Base-by-base conservation (phyloP, 2,329 filamentous ascomycete genomes). In the Teratosphaeria gauchensis region DNA sequence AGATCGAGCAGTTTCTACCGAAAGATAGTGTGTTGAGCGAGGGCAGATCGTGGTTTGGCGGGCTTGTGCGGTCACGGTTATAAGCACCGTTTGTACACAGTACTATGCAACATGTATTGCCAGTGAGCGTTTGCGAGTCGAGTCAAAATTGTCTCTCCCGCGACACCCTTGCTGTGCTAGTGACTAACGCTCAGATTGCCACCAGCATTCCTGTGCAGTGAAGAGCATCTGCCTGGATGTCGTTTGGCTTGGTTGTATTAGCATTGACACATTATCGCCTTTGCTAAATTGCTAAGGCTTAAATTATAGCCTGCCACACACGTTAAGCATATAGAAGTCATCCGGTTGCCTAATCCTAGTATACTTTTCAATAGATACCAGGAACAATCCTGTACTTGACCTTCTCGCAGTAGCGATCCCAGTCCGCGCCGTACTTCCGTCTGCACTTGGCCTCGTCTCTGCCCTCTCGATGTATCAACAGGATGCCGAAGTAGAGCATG, bases 401-500 rank as follows among this genome's bases (percentile, higher is more conserved):
- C 70, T 85, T 82, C 74, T 86, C 84, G 74, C 88, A 91, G 75
- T 96, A 97, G 75, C 84, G 83, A 63, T 91, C 84, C 92, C 92
- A 97, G 71, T 96, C 91, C 65, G 86, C 86, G 30, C 92, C 92
- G 69, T 97, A 97, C 80, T 97, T 97, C 70, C 83, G 83, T 63
- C 82, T 80, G 74, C 92, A 97, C 79, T 96, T 96, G 72, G 90
- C 88, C 66, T 96, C 92, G 66, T 97, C 92, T 56, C 92, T 82
- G 59, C 84, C 78, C 71, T 95, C 91, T 21, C 92, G 87, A 72
- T 96, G 92, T 57, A 96, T 78, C 11, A 97, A 80, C 62, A 97
- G 76, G 12, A 95, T 77, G 3, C 86, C 91, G 76, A 97, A 96
- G 78, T 96, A 97, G 7, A 95, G 68, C 66, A 96, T 81, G 76